Conservation (phyloP, 352 stramenopile genomes). For the Phytopythium chamaehyphon region DNA sequence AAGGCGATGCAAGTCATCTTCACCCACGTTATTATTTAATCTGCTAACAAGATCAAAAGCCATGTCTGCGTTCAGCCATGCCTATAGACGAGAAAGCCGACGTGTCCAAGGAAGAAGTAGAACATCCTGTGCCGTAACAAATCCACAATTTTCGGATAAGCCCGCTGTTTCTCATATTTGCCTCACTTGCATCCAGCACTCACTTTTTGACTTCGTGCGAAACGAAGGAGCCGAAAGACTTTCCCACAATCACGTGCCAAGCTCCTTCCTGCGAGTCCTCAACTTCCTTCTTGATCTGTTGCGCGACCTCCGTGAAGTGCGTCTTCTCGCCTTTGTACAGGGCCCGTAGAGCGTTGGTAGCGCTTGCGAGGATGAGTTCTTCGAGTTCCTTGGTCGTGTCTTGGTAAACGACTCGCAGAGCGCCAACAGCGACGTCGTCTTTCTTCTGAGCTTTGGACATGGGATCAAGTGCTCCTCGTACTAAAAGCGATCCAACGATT, state of each 20-base stretch:
- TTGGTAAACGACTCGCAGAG: slow-evolving; percentile 65
- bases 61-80: slow-evolving; percentile 33
- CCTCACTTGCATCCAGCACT: slow-evolving; percentile 12
- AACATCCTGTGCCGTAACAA: slow-evolving; percentile 47
- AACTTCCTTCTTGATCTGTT: slow-evolving; percentile 78
- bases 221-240: slow-evolving; percentile 83
- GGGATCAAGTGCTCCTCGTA: neutral
- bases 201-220: slow-evolving; percentile 84
- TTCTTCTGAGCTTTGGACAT: slow-evolving; percentile 84
- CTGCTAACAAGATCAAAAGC: neutral
- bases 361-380: slow-evolving; percentile 62
- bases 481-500: neutral
- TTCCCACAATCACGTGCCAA: slow-evolving; percentile 85
- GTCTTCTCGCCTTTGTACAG: slow-evolving; percentile 85
- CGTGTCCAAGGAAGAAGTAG: slow-evolving; percentile 80
- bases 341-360: slow-evolving; percentile 74
- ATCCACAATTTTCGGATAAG: slow-evolving; percentile 4
- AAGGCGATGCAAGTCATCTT: slow-evolving; percentile 13
- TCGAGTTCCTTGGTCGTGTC: slow-evolving; percentile 67
- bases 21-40: slow-evolving; percentile 32
- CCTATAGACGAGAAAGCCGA: slow-evolving; percentile 75
- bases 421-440: slow-evolving; percentile 66
- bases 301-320: slow-evolving; percentile 75
- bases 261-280: slow-evolving; percentile 60
- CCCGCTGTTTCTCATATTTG: neutral